These are phyloP conservation scores for Musa troglodytarum DNA, from an alignment of 176 grass and related monocot species.

Conservation along the genomic window DNA sequence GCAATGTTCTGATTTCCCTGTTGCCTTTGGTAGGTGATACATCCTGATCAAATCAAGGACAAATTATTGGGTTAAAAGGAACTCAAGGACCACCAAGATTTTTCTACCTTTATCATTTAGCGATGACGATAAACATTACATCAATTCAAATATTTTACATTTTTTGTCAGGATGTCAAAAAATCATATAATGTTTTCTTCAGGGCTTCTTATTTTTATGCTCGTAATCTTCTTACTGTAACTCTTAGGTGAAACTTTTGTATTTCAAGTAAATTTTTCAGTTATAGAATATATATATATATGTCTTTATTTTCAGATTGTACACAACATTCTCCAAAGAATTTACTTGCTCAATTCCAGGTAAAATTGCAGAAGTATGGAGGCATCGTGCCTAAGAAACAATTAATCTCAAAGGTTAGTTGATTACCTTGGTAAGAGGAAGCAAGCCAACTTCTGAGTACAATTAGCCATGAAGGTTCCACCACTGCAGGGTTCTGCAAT, in stretches of 20 bases:
- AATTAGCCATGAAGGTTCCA: not conserved
- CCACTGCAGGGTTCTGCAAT: not conserved
- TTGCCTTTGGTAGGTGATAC: not conserved
- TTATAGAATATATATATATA: not conserved
- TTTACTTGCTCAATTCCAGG: not conserved
- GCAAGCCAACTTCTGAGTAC: not conserved
- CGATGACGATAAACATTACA: not conserved
- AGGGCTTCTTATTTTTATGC: no score
- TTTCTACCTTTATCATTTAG: not conserved
- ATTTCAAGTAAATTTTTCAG: no score
- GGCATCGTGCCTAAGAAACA: constrained; percentile 35
- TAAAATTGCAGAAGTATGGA: constrained; percentile 22
- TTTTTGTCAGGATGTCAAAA: not conserved
- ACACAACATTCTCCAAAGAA: not conserved
- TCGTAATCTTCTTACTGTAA: no score
- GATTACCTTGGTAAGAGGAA: not conserved
- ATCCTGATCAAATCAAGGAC: not conserved
- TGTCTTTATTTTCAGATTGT: not conserved
- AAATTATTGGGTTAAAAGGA: not conserved
- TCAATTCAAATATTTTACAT: not conserved
- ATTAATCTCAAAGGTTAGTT: constrained; percentile 33
- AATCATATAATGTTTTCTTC: no score
- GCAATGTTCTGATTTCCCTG: not conserved
- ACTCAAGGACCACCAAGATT: not conserved
- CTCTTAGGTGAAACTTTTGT: no score